Conservation (phyloP, 2,329 filamentous ascomycete species). For the Graphilbum fragrans region DNA sequence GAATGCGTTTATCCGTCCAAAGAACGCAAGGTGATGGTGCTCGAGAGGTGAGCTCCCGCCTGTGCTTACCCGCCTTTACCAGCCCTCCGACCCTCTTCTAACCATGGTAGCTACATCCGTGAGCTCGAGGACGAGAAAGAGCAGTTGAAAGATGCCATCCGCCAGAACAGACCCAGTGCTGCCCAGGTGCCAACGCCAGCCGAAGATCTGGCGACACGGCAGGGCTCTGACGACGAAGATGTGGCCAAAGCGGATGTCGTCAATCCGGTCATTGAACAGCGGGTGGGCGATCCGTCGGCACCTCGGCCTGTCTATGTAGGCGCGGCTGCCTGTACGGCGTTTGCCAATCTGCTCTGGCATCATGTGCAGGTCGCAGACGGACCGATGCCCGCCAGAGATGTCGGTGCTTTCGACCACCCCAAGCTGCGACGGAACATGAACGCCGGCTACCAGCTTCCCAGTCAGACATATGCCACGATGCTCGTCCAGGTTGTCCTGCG, state of each 20-base stretch:
- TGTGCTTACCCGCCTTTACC: too few relatives aligned
- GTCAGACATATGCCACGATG: neutral
- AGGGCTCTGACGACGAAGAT: too few relatives aligned
- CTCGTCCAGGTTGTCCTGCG: neutral
- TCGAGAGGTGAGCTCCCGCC: neutral
- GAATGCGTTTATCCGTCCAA: neutral
- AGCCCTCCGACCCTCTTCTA: too few relatives aligned
- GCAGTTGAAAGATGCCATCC: slow-evolving; percentile 53
- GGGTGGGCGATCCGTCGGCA: slow-evolving; percentile 15
- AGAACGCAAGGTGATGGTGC: neutral
- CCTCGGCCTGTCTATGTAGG: slow-evolving; percentile 25
- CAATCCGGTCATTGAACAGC: too few relatives aligned
- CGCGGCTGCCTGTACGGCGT: slow-evolving; percentile 1
- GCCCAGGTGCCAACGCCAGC: slow-evolving; percentile 16
- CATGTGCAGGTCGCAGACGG: neutral
- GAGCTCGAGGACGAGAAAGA: slow-evolving; percentile 49
- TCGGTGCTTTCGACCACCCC: too few relatives aligned
- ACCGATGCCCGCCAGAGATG: neutral
- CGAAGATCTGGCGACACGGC: slow-evolving; percentile 31
- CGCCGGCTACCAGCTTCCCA: neutral
- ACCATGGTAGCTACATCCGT: too few relatives aligned
- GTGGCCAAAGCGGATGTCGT: too few relatives aligned
- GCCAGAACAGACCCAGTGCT: slow-evolving; percentile 35
- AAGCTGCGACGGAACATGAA: too few relatives aligned
- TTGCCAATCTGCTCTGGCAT: slow-evolving; percentile 1